Evolutionary conservation across 257 asterid genomes (phyloP).

Genomic region (Rauvolfia tetraphylla): DNA sequence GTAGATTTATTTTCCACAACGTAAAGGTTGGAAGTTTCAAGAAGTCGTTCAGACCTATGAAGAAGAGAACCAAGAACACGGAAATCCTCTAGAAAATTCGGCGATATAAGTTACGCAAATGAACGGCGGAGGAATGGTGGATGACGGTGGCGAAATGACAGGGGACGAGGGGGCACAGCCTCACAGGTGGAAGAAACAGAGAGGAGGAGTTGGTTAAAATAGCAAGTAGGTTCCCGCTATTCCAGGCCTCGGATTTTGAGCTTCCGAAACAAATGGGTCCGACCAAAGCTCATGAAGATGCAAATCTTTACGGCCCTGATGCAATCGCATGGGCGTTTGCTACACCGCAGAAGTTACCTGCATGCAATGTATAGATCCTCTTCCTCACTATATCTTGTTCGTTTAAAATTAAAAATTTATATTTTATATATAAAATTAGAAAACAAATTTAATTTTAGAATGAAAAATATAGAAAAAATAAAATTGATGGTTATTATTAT

Average conservation of each 20-base stretch:
- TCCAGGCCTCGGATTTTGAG: constrained; percentile 35
- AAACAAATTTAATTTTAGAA: too few species aligned
- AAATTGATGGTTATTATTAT: too few species aligned
- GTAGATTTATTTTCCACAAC: background rate
- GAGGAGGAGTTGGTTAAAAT: constrained; percentile 16
- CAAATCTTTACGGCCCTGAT: too few species aligned
- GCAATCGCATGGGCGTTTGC: too few species aligned
- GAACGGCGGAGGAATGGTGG: constrained; percentile 23
- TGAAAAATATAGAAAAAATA: too few species aligned
- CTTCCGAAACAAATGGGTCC: constrained; percentile 19
- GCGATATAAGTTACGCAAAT: background rate
- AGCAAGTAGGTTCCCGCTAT: constrained; percentile 52
- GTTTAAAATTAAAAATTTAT: too few species aligned
- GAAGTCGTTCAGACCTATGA: background rate
- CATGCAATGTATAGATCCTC: too few species aligned
- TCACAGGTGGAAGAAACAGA: constrained; percentile 11
- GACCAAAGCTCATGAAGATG: too few species aligned
- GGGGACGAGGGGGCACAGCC: constrained; percentile 8
- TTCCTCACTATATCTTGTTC: too few species aligned
- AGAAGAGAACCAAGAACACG: background rate
- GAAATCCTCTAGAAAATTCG: background rate
- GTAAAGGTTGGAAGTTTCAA: background rate
- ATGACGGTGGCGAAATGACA: constrained; percentile 22
- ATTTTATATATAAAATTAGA: too few species aligned
- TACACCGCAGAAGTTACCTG: too few species aligned